Evolutionary conservation across 441 rosid genomes (phyloP).

Genomic region (Caryocar brasiliense): DNA sequence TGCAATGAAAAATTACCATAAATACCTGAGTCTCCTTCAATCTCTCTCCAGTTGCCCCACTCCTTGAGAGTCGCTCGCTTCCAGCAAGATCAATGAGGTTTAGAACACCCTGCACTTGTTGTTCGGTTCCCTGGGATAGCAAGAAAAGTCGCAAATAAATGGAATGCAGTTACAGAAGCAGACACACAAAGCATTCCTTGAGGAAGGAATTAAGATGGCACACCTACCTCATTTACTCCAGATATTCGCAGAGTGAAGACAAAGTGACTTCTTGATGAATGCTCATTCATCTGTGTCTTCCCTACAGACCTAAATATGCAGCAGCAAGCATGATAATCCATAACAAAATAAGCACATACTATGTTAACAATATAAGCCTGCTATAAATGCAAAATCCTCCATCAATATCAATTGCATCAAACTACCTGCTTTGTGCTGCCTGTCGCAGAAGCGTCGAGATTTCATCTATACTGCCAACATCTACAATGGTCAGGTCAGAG

Average conservation of each 20-base stretch:
- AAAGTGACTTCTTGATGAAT: conserved; percentile 93
- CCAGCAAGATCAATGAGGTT: conserved; percentile 95
- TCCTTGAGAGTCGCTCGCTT: conserved; percentile 79
- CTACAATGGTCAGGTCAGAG: conserved; percentile 69
- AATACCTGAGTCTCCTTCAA: conserved; percentile 88
- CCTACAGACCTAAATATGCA: conserved; percentile 63
- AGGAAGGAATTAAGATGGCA: not conserved
- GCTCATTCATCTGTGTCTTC: conserved; percentile 91
- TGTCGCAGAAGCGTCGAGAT: conserved; percentile 67
- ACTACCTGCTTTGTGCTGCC: conserved; percentile 93
- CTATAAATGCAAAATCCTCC: no score
- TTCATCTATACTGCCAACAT: conserved; percentile 68
- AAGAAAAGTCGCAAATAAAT: not conserved
- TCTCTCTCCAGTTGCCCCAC: conserved; percentile 91
- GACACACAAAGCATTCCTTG: no score
- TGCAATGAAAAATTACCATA: not conserved
- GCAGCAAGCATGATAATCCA: not conserved
- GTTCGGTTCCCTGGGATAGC: conserved; percentile 64
- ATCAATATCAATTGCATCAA: no score
- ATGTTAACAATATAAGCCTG: no score
- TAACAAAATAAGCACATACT: no score
- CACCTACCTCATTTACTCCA: conserved; percentile 83
- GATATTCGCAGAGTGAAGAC: conserved; percentile 84
- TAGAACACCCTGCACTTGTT: conserved; percentile 86
- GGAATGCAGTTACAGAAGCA: no score